Percentiles rank a stretch among this genome's conserved stretches.
These are phyloP conservation scores for Fusarium sublunatum DNA, from an alignment of 2,329 filamentous ascomycete genomes.

Conservation along the genomic window DNA sequence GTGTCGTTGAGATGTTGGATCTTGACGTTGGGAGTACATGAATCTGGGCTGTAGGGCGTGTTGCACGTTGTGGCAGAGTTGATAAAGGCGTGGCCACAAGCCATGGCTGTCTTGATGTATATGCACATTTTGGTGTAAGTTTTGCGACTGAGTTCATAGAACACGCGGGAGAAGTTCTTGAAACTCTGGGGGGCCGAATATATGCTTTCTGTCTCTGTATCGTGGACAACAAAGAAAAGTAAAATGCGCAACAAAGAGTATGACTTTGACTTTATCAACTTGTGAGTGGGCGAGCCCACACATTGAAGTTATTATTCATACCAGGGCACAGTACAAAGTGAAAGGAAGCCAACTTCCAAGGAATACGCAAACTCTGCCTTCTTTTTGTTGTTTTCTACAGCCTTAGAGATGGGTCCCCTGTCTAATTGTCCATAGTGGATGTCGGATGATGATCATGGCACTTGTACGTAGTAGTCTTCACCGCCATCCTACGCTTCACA, in stretches of 20 bases:
- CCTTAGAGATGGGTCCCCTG: slow-evolving; percentile 35
- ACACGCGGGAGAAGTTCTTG: not conserved
- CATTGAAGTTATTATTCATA: slow-evolving; percentile 10
- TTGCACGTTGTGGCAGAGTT: slow-evolving; percentile 20
- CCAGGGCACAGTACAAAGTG: not conserved
- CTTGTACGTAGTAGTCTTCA: slow-evolving; percentile 16
- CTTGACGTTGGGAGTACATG: slow-evolving; percentile 28
- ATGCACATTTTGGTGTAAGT: slow-evolving; percentile 37
- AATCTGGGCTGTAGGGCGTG: slow-evolving; percentile 8
- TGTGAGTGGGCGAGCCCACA: slow-evolving; percentile 11
- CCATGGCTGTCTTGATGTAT: slow-evolving; percentile 43
- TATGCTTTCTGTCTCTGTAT: too few relatives aligned
- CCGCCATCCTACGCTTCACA: slow-evolving; percentile 38
- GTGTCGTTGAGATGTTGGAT: slow-evolving; percentile 49
- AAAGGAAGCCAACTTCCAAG: slow-evolving; percentile 14
- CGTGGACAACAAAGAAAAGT: too few relatives aligned
- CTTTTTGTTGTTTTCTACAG: slow-evolving; percentile 11
- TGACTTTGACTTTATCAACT: slow-evolving; percentile 3
- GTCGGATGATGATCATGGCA: slow-evolving; percentile 41
- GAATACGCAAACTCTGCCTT: slow-evolving; percentile 17
- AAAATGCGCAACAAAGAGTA: too few relatives aligned
- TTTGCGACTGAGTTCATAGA: slow-evolving; percentile 11
- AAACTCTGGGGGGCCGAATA: not conserved
- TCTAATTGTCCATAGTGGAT: slow-evolving; percentile 23
- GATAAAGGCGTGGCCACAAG: slow-evolving; percentile 44